These are phyloP conservation scores for Paramecium biaurelia DNA, from an alignment of 73 alveolate genomes.

Conservation along the genomic window DNA sequence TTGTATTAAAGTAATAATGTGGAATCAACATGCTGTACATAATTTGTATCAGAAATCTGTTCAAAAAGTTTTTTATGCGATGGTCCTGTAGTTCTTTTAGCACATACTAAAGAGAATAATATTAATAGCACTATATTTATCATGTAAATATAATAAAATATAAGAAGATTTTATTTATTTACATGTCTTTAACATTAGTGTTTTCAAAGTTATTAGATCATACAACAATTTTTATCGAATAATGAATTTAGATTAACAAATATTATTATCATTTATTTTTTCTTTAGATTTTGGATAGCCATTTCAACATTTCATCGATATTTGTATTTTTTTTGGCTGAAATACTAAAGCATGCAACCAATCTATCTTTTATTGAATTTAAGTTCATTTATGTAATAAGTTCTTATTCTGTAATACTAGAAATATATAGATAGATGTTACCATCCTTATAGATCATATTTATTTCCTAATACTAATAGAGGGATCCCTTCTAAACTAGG, in stretches of 20 bases:
- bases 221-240: no score
- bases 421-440: background rate
- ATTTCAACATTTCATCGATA: constrained; percentile 75
- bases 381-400: constrained; percentile 74
- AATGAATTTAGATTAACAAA: background rate
- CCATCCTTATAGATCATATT: constrained; percentile 75
- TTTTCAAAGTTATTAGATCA: no score
- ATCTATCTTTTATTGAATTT: constrained; percentile 72
- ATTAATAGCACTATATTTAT: background rate
- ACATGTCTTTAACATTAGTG: no score
- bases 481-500: constrained; percentile 87
- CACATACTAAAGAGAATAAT: background rate
- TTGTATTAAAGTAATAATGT: background rate
- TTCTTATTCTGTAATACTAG: constrained; percentile 84
- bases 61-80: background rate
- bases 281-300: constrained; percentile 54
- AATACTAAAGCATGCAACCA: constrained; percentile 85
- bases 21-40: background rate
- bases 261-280: background rate
- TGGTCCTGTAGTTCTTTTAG: background rate
- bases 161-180: no score
- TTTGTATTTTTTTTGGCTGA: constrained; percentile 79
- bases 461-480: constrained; percentile 79
- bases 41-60: background rate
- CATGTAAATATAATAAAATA: background rate